phyloP scores from a whole-genome alignment of 2,329 filamentous ascomycete species.

The Scytalidium lignicola region DNA sequence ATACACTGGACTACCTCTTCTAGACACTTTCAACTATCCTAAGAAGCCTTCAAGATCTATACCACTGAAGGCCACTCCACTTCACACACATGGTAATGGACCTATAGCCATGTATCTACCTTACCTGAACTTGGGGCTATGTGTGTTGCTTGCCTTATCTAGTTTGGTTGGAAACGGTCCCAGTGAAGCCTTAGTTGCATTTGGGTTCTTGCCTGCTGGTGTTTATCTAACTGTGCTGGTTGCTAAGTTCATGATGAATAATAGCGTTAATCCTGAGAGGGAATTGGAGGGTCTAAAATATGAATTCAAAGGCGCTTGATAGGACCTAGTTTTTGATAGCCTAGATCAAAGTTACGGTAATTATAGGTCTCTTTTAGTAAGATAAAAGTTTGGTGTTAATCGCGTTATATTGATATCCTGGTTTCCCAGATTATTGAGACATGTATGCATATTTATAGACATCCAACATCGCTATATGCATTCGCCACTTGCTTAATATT shows the following conservation, averaged over 20 bases:
- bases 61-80: not conserved
- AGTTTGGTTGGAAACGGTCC: not conserved
- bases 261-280: conserved; percentile 58
- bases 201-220: conserved; percentile 48
- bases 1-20: conserved; percentile 44
- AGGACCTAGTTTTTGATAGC: not conserved
- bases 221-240: conserved; percentile 57
- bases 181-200: conserved; percentile 32
- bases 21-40: conserved; percentile 41
- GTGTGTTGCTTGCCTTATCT: conserved; percentile 40
- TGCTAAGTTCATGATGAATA: conserved; percentile 61
- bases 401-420: too few relatives aligned
- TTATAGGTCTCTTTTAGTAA: not conserved
- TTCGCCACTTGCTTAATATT: not conserved
- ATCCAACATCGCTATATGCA: not conserved
- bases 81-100: conserved; percentile 17
- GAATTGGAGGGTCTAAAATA: conserved; percentile 61
- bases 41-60: not conserved
- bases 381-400: too few relatives aligned
- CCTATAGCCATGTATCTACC: conserved; percentile 57
- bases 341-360: not conserved
- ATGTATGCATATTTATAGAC: too few relatives aligned
- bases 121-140: conserved; percentile 54
- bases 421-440: too few relatives aligned
- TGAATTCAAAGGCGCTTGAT: conserved; percentile 61